These are phyloP conservation scores for Cytospora mali DNA, from an alignment of 2,329 filamentous ascomycete genomes.

Conservation along the genomic window DNA sequence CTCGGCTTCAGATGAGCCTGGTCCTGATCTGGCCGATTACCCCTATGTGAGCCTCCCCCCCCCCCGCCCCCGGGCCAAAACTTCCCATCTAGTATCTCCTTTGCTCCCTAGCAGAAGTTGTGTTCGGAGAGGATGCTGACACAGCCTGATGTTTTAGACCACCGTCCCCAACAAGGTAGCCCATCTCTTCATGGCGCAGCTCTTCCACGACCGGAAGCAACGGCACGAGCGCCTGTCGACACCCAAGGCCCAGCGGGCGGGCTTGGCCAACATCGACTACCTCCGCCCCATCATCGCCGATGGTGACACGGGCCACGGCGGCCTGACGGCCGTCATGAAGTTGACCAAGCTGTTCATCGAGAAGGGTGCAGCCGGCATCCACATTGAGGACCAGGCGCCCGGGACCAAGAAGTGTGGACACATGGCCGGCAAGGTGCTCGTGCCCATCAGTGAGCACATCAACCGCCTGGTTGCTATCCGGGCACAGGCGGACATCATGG, in stretches of 20 bases:
- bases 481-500: conserved; percentile 98
- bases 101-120: no score
- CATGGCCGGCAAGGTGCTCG: conserved; percentile 98
- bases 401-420: conserved; percentile 99
- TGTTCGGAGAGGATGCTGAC: conserved; percentile 11
- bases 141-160: conserved; percentile 64
- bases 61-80: no score
- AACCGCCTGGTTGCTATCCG: conserved; percentile 96
- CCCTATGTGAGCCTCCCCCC: conserved; percentile 74
- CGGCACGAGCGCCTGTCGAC: conserved; percentile 86
- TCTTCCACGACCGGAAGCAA: conserved; percentile 99
- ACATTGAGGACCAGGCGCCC: conserved; percentile 97
- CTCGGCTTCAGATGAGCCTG: conserved; percentile 91
- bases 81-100: background rate
- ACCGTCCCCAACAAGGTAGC: conserved; percentile 98
- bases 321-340: conserved; percentile 99
- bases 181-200: conserved; percentile 96
- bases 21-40: conserved; percentile 97
- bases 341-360: conserved; percentile 97
- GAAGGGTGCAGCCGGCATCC: conserved; percentile 94
- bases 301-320: conserved; percentile 95
- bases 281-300: conserved; percentile 95
- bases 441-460: conserved; percentile 97
- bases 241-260: conserved; percentile 71
- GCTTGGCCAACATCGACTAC: conserved; percentile 84